Percentiles rank a stretch among this genome's conserved stretches.
These are phyloP conservation scores for Avena insularis DNA, from an alignment of 176 grass and related monocot species.

Conservation along the genomic window DNA sequence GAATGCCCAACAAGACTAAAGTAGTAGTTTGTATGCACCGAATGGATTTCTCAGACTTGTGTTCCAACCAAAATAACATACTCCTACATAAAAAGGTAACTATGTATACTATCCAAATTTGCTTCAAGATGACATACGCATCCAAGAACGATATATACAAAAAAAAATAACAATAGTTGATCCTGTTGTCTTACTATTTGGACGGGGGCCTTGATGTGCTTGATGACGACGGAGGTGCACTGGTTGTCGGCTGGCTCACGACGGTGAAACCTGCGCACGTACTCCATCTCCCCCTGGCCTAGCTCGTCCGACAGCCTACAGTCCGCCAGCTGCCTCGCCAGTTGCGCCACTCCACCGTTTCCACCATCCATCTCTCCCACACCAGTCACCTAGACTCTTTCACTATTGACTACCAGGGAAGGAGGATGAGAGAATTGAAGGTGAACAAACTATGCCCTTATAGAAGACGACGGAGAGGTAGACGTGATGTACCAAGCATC, in stretches of 20 bases:
- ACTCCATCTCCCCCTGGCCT: conserved; percentile 62
- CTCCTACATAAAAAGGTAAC: neutral
- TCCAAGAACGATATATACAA: neutral
- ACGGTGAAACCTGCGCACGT: conserved; percentile 55
- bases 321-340: neutral
- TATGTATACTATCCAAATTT: neutral
- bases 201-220: conserved; percentile 77
- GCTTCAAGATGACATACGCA: neutral
- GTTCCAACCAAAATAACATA: neutral
- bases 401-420: neutral
- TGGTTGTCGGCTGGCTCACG: conserved; percentile 64
- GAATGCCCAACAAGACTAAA: neutral
- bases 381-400: too few relatives aligned
- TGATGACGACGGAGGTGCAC: conserved; percentile 73
- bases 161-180: neutral
- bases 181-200: conserved; percentile 53
- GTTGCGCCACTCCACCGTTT: neutral
- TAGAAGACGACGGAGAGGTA: neutral
- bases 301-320: conserved; percentile 68
- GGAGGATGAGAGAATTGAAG: neutral
- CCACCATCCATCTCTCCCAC: neutral
- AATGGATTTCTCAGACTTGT: neutral
- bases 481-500: neutral
- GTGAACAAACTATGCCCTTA: neutral
- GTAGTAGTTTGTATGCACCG: neutral